Percentiles rank a stretch among this genome's conserved stretches.
Conservation (phyloP, 192 early-diverging fungal genomes). For the Haplosporangium gracile region DNA sequence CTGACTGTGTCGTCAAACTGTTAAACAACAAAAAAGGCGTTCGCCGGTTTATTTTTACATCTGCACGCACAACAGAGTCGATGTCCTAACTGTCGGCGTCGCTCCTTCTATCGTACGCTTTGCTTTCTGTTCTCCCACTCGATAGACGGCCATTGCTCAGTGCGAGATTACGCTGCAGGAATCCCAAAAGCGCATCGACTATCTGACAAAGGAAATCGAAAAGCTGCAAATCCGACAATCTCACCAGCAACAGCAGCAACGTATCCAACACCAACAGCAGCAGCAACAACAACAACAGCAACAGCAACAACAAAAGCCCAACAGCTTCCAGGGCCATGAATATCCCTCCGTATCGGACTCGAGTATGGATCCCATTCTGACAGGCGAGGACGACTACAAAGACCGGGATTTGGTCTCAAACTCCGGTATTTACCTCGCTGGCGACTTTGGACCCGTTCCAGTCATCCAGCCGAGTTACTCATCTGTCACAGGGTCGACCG, state of each 20-base stretch:
- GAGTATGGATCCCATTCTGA: constrained; percentile 50
- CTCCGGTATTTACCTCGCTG: constrained; percentile 38
- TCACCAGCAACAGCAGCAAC: constrained; percentile 55
- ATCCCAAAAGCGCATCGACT: constrained; percentile 76
- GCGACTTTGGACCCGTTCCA: constrained; percentile 53
- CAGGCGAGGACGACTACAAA: constrained; percentile 53
- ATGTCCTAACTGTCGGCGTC: not conserved
- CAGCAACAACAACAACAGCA: constrained; percentile 30
- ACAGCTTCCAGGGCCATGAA: constrained; percentile 24
- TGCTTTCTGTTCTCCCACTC: not conserved
- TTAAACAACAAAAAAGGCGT: not conserved
- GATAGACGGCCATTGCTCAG: constrained; percentile 66
- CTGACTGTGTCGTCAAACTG: not conserved
- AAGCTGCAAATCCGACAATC: constrained; percentile 71
- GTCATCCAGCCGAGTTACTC: constrained; percentile 22
- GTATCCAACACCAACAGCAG: constrained; percentile 51
- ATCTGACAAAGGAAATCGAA: constrained; percentile 74
- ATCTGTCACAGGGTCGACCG: constrained; percentile 22
- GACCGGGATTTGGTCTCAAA: constrained; percentile 47
- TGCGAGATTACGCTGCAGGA: constrained; percentile 81
- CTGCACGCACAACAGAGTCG: not conserved
- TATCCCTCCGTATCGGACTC: constrained; percentile 40
- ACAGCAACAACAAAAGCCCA: constrained; percentile 18
- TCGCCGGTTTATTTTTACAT: not conserved
- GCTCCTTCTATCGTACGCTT: not conserved